Percentiles rank a stretch among this genome's conserved stretches.
Conservation (phyloP, 305 asterid species). For the Fraxinus nigra region DNA sequence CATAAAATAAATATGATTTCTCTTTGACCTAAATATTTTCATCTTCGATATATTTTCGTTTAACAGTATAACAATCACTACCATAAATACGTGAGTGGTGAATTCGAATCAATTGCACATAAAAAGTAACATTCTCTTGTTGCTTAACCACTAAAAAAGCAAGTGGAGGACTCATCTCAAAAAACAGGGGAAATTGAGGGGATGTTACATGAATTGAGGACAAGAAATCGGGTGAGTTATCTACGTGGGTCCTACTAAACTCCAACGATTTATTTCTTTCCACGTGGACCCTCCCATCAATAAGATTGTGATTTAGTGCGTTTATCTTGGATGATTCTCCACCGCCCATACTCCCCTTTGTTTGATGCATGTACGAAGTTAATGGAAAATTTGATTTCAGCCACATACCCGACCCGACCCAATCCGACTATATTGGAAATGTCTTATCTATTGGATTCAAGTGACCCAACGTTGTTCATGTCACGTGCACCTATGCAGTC, state of each 20-base stretch:
- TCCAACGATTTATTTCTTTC: conserved; percentile 9
- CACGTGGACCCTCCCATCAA: conserved; percentile 36
- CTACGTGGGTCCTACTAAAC: conserved; percentile 17
- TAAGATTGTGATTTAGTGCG: conserved; percentile 24
- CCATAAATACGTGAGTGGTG: neutral
- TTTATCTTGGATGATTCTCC: neutral
- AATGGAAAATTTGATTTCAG: neutral
- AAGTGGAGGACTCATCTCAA: neutral
- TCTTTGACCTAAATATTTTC: neutral
- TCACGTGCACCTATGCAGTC: conserved; percentile 30
- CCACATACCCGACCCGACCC: neutral
- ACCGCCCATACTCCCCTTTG: neutral
- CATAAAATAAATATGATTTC: neutral
- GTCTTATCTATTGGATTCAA: neutral
- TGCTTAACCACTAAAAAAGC: neutral
- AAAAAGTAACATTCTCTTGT: neutral
- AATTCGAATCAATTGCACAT: neutral
- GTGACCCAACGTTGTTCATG: neutral
- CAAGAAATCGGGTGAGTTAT: neutral
- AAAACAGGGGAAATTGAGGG: neutral
- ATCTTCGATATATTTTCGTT: neutral
- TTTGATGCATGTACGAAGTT: neutral
- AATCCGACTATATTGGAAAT: neutral
- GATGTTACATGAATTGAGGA: conserved; percentile 1
- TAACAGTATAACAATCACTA: too few species aligned